Base-by-base conservation (phyloP, 2,329 filamentous ascomycete genomes). In the Ophiostoma pallidulum region DNA sequence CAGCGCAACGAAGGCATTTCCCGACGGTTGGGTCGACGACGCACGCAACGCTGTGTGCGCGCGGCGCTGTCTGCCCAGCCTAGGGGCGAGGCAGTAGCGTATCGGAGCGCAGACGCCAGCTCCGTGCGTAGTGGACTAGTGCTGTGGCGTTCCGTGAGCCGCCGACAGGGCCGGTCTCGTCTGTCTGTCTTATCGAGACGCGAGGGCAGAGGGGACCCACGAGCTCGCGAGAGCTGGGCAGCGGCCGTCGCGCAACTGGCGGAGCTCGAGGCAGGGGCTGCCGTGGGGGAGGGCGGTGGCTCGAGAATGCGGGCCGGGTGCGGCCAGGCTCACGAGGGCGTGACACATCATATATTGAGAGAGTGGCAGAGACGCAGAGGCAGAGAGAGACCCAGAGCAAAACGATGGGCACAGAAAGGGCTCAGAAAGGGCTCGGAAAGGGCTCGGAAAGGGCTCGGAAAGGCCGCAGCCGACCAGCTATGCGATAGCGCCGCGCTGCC, bases 21-120 rank as follows among this genome's bases (percentile, higher is more conserved):
- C n/a, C n/a, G n/a, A n/a, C n/a, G n/a, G n/a, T n/a, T n/a, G n/a
- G n/a, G n/a, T n/a, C n/a, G n/a, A n/a, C n/a, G n/a, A n/a, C n/a
- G n/a, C n/a, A n/a, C n/a, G n/a, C n/a, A n/a, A n/a, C n/a, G n/a
- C n/a, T n/a, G n/a, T n/a, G n/a, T n/a, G n/a, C n/a, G n/a, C n/a
- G n/a, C n/a, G n/a, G n/a, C n/a, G n/a, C n/a, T n/a, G n/a, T n/a
- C n/a, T n/a, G n/a, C n/a, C n/a, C 32, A 45, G 39, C 38, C 42
- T 26, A 20, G 40, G 36, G 38, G 33, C 43, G 43, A 40, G 43
- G 43, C 48, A 45, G 47, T 49, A 49, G 47, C 42, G 47, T 49
- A 49, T 45, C 47, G 47, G 48, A 50, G 48, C 43, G 48, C 48
- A 50, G 40, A 46, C 43, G 35, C 42, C 48, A 50, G 31, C 43